Evolutionary conservation across 495 filamentous ascomycete species (phyloP).

Genomic region (Melanomma pulvis-pyrius): DNA sequence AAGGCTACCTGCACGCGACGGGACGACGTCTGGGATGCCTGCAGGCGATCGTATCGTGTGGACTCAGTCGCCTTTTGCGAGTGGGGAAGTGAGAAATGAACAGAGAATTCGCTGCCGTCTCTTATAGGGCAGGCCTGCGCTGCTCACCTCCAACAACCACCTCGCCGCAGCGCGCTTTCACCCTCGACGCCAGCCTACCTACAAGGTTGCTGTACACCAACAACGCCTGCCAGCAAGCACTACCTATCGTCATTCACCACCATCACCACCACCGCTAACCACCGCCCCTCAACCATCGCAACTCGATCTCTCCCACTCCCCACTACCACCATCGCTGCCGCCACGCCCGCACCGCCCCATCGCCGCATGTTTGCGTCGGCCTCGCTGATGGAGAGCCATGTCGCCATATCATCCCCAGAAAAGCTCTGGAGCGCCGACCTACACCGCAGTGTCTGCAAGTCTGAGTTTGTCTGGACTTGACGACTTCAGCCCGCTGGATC

Average conservation of each 20-base stretch:
- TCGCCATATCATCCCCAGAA: slow-evolving; percentile 10
- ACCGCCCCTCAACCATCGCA: not conserved
- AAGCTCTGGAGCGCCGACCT: slow-evolving; percentile 30
- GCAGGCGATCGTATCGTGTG: not conserved
- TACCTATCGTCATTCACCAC: too few species aligned
- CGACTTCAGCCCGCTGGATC: slow-evolving; percentile 12
- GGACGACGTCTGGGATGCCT: not conserved
- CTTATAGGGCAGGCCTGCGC: not conserved
- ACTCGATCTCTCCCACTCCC: not conserved
- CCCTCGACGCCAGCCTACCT: not conserved
- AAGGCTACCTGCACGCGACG: not conserved
- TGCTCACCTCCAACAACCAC: not conserved
- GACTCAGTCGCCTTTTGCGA: not conserved
- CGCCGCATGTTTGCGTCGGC: slow-evolving; percentile 10
- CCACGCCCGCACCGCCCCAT: not conserved
- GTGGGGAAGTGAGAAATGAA: not conserved
- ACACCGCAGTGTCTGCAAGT: slow-evolving; percentile 28
- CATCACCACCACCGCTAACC: not conserved
- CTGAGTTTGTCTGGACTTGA: slow-evolving; percentile 38
- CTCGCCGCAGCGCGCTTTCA: not conserved
- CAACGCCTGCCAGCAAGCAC: not conserved
- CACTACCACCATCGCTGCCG: not conserved
- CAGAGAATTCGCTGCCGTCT: not conserved
- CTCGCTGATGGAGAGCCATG: slow-evolving; percentile 36
- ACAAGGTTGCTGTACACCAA: not conserved